Evolutionary conservation across 139 green algal species (phyloP), one percentile per base, ranked within the genome.

Genomic region (Volvox reticuliferus): DNA sequence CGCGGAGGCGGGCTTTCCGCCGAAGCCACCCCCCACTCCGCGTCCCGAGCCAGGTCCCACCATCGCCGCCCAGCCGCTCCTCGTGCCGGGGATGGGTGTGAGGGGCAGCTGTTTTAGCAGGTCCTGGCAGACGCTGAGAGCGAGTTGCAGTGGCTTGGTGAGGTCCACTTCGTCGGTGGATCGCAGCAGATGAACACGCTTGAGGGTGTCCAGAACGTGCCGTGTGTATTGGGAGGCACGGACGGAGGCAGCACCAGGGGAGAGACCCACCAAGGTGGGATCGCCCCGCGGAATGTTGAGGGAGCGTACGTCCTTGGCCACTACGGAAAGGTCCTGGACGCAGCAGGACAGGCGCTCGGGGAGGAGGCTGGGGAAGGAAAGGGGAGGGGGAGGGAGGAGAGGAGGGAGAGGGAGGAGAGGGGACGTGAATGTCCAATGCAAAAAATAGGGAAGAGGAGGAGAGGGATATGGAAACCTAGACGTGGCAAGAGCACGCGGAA

Each of bases 141-240:
- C 92, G 24, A 92, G 71, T 81, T 90, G 80, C 80, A 91, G 68
- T 32, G 90, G 90, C 78, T 88, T 83, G 30, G 90, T 76, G 32
- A 86, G 65, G 65, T 90, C 90, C 13, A 80, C 85, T 19, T 93
- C 90, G 5, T 28, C 68, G 30, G 30, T 37, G 30, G 37, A 77
- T 0, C 82, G 69, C 62, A 91, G 92, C 35, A 94, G 79, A 68
- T 92, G 89, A 71, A 94, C 85, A 26, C 92, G 85, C 69, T 91
- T 91, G 21, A 94, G 89, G 73, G 89, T 92, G 86, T 93, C 62
- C 69, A 94, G 92, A 24, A 90, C 61, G 91, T 91, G 75, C 9
- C 80, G 85, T 1, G 86, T 93, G 67, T 87, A 85, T 65, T 92
- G 76, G 35, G 73, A 62, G 28, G 86, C 32, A 28, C 89, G 89